Conservation (phyloP, 2,329 filamentous ascomycete species). For the Fusarium virguliforme region DNA sequence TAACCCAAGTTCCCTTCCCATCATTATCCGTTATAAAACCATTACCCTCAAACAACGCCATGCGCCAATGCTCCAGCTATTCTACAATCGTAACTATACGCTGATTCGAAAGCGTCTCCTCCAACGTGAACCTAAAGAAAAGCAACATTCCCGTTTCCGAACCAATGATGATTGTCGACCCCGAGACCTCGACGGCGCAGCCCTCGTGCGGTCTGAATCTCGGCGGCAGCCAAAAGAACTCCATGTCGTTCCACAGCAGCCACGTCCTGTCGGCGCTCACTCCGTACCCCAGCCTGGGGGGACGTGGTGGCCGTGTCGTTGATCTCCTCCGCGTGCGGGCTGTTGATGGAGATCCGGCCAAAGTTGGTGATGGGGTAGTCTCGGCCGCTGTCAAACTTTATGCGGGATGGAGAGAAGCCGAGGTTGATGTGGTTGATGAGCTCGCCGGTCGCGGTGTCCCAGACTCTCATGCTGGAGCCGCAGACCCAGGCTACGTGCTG, state of each 20-base stretch:
- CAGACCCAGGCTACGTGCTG: neutral
- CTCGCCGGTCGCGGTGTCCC: neutral
- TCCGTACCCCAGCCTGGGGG: neutral
- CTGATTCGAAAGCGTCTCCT: neutral
- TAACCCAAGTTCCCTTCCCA: neutral
- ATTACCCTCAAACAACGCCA: neutral
- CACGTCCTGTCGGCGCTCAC: neutral
- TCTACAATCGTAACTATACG: neutral
- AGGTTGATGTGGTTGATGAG: neutral
- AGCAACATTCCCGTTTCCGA: constrained; percentile 1
- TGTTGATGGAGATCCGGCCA: neutral
- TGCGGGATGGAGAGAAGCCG: neutral
- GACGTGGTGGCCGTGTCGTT: neutral
- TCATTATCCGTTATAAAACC: neutral
- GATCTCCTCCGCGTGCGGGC: neutral
- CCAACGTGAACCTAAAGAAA: neutral
- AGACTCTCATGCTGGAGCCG: neutral
- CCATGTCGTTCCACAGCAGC: constrained; percentile 1
- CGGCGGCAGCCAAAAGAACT: neutral
- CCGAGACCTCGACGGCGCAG: neutral
- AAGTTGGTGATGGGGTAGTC: neutral
- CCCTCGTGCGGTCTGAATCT: neutral
- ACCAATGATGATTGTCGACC: neutral
- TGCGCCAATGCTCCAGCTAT: neutral
- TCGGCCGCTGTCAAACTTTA: neutral